Percentiles rank a stretch among this genome's conserved stretches.
Conservation (phyloP, 169 alveolate species). For the Neospora caninum region DNA sequence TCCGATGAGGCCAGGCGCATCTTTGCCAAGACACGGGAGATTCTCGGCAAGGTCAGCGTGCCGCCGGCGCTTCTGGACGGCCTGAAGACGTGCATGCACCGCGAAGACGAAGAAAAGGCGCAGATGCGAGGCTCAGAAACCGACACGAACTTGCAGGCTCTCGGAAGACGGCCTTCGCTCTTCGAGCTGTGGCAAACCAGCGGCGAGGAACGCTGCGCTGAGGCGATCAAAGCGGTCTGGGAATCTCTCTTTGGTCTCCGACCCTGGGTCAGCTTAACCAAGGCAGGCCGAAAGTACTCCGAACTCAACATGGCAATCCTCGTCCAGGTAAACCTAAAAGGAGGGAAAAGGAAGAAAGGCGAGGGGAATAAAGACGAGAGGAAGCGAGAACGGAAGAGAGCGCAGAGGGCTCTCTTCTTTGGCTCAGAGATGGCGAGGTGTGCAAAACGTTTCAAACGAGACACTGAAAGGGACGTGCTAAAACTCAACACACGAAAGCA, state of each 20-base stretch:
- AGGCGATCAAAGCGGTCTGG: conserved; percentile 70
- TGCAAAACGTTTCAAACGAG: neutral
- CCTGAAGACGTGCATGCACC: neutral
- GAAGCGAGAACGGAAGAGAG: neutral
- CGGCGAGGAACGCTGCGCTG: conserved; percentile 64
- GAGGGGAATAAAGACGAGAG: neutral
- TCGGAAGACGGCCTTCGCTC: conserved; percentile 56
- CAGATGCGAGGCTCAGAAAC: neutral
- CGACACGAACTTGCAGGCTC: neutral
- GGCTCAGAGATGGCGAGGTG: neutral
- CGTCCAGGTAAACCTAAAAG: conserved; percentile 50
- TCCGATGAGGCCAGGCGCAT: conserved; percentile 70
- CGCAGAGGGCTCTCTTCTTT: neutral
- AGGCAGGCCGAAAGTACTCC: conserved; percentile 72
- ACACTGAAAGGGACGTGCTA: neutral
- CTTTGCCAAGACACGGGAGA: conserved; percentile 66
- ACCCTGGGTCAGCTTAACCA: conserved; percentile 72
- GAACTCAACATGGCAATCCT: conserved; percentile 77
- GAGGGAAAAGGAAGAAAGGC: neutral
- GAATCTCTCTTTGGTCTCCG: conserved; percentile 70
- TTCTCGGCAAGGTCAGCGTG: conserved; percentile 51
- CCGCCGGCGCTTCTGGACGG: conserved; percentile 62
- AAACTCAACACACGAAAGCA: neutral
- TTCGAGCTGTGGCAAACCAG: conserved; percentile 67
- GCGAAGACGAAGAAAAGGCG: conserved; percentile 21